Evolutionary conservation across 106 monocot genomes (phyloP), one percentile per base, ranked within the genome.

Genomic region (Dendrobium chrysotoxum): DNA sequence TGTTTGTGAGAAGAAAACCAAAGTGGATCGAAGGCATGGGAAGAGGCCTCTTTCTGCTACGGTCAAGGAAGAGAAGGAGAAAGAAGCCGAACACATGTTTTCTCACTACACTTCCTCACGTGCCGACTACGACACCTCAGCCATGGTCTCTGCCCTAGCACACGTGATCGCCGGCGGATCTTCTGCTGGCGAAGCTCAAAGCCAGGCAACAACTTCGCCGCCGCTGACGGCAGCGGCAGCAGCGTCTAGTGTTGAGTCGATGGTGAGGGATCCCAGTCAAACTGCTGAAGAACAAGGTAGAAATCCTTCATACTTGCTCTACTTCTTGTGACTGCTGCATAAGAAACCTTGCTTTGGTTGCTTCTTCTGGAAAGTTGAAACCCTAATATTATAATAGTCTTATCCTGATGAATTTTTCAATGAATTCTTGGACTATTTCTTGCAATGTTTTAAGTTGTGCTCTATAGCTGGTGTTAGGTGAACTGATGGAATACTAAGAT

Each of bases 21-120:
- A 86, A 79, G 88, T 91, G 91, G 91, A 91, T 88, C 88, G 65
- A 66, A 80, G 91, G 86, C 88, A 88, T 88, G 91, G 91, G 80
- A 91, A 91, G 84, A 84, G 91, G 83, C 83, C 89, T 55, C 81
- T 86, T 25, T 76, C 85, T 53, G 28, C 65, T 11, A 75, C 76
- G 71, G 72, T 80, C 25, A 79, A 77, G 82, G 80, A 88, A 77
- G 86, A 86, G 79, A 86, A 84, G 40, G 80, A 87, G 25, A 77
- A 82, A 55, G 79, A 74, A 7, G 42, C 73, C 28, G 83, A 85
- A 28, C 44, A 50, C 75, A 75, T 12, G 35, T 40, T 67, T 76
- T 73, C 82, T 3, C 85, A 74, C 17, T 87, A 76, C 77, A 40
- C 76, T 53, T 55, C 85, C n/a, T 58, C 75, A 10, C 83, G 85